A percentile compares a stretch with the other conserved stretches of the same genome.
These are phyloP conservation scores for Fusarium sp. DNA, from an alignment of 2,329 filamentous ascomycete species.

Conservation along the genomic window DNA sequence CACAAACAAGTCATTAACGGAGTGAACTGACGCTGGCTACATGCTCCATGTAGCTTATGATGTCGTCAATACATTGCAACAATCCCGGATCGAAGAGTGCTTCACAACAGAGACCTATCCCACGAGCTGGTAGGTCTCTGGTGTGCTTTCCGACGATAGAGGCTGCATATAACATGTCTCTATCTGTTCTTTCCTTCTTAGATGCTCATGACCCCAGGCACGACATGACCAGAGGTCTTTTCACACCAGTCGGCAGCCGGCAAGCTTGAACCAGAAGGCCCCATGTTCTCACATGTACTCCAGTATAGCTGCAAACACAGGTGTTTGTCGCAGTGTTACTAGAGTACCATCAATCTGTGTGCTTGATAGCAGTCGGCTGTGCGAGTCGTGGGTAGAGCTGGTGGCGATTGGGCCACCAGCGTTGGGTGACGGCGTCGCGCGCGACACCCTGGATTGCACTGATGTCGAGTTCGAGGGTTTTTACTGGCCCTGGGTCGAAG, in stretches of 20 bases:
- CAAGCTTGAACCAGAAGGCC: not conserved
- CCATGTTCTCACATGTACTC: not conserved
- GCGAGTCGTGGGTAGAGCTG: too few relatives aligned
- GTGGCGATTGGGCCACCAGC: too few relatives aligned
- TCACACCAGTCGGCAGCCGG: not conserved
- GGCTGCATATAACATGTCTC: not conserved
- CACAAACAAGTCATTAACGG: too few relatives aligned
- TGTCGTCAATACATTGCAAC: constrained; percentile 13
- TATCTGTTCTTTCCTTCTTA: not conserved
- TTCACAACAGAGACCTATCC: constrained; percentile 2
- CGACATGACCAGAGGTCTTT: not conserved
- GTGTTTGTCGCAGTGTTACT: too few relatives aligned
- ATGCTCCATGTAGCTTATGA: constrained; percentile 6
- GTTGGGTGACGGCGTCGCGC: too few relatives aligned
- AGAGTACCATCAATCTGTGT: too few relatives aligned
- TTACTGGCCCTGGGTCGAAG: too few relatives aligned
- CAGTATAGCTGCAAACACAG: not conserved
- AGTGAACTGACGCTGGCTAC: too few relatives aligned
- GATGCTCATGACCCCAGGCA: not conserved
- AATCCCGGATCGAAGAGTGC: constrained; percentile 20
- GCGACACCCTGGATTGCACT: too few relatives aligned
- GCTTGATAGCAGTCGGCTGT: too few relatives aligned
- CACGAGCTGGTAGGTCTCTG: not conserved
- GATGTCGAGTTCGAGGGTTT: too few relatives aligned
- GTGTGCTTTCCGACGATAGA: accelerated